phyloP scores from a whole-genome alignment of 2,329 filamentous ascomycete genomes.

The Talaromyces sp. region DNA sequence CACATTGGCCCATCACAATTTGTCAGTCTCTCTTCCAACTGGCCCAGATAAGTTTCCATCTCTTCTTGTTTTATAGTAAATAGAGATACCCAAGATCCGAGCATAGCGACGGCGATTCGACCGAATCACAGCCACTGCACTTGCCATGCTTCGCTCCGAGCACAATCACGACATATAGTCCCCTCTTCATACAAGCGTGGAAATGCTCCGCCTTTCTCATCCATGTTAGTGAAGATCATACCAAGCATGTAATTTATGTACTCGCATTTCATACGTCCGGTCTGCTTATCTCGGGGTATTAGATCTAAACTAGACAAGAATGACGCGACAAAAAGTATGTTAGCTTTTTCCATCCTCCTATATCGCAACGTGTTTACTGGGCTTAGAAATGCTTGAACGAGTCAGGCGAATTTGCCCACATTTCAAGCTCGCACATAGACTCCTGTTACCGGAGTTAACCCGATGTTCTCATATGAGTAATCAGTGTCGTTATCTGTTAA shows the following conservation, averaged over 20 bases:
- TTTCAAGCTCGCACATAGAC: not conserved
- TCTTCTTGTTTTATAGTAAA: not conserved
- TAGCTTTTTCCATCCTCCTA: not conserved
- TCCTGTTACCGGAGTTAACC: slow-evolving; percentile 14
- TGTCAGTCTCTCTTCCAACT: not conserved
- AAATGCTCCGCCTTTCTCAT: not conserved
- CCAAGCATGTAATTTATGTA: not conserved
- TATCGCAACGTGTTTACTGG: not conserved
- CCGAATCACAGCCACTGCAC: not conserved
- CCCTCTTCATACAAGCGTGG: not conserved
- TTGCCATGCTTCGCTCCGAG: not conserved
- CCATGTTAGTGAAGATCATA: slow-evolving; percentile 3
- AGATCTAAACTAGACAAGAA: not conserved
- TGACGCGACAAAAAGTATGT: not conserved
- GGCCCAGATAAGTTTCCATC: not conserved
- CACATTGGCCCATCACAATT: not conserved
- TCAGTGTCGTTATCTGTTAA: not conserved
- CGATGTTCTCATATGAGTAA: slow-evolving; percentile 7
- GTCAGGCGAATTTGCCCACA: not conserved
- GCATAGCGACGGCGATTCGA: not conserved
- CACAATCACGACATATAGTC: slow-evolving; percentile 7
- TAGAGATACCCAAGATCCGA: not conserved
- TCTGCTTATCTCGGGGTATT: not conserved
- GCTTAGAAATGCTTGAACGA: not conserved
- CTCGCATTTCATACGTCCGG: not conserved